Percentiles rank a stretch among this genome's conserved stretches.
Evolutionary conservation across 768 basidiomycete genomes (phyloP).

Genomic region (Rhizopogon sp.): DNA sequence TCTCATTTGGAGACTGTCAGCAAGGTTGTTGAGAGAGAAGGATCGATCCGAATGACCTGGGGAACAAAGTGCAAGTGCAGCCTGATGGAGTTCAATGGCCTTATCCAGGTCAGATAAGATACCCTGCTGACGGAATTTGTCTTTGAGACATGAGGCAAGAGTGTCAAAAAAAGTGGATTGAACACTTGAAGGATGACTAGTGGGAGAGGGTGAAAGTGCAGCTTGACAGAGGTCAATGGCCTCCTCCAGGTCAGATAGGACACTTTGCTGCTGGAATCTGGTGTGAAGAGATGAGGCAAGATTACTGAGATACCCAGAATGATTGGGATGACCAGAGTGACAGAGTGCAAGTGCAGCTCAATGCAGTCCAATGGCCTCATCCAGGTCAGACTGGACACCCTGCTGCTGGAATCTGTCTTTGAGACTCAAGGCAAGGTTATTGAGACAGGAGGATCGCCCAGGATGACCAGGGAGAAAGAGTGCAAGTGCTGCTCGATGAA

Average conservation of each 20-base stretch:
- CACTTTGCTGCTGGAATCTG: neutral
- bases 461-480: neutral
- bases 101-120: constrained; percentile 9
- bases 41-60: neutral
- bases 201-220: neutral
- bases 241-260: constrained; percentile 9
- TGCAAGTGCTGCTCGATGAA: constrained; percentile 6
- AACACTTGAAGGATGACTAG: neutral
- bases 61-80: neutral
- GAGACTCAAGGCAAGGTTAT: constrained; percentile 6
- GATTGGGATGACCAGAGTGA: neutral
- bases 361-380: constrained; percentile 9
- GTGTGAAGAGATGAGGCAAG: constrained; percentile 1
- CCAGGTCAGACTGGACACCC: constrained; percentile 5
- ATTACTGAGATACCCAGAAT: constrained; percentile 6
- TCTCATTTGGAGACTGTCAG: constrained; percentile 2
- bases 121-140: neutral
- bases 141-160: constrained; percentile 1
- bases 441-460: neutral
- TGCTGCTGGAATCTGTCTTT: neutral
- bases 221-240: constrained; percentile 3
- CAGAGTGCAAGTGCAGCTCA: neutral
- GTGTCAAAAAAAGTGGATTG: constrained; percentile 1
- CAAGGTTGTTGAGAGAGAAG: constrained; percentile 10
- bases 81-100: constrained; percentile 2